Base-by-base conservation (phyloP, 2,329 filamentous ascomycete genomes). In the Exophiala mesophila region DNA sequence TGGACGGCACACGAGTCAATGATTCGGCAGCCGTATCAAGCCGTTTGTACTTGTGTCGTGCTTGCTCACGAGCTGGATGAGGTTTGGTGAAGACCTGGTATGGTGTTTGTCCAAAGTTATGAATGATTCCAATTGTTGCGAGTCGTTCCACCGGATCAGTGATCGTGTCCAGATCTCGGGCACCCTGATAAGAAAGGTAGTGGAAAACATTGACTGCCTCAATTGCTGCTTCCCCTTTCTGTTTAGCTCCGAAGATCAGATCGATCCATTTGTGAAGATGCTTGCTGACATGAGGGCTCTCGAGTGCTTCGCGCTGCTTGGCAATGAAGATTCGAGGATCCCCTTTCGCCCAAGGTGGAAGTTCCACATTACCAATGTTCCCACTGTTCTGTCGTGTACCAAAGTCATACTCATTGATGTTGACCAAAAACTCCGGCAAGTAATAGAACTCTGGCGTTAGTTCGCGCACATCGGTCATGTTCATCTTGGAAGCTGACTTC, bases 391-490 rank as follows among this genome's bases (percentile, higher is more conserved):
- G 89, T 16, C 87, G 80, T 28, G 80, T 71, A 5, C 94, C 94
- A 65, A 98, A 97, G 54, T 97, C 88, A 65, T 95, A 98, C 3
- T 80, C 79, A 57, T 98, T 98, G 51, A 88, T 77, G 57, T 98
- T 98, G n/a, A 80, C 83, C 12, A 98, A 69, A 52, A 98, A 97
- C 53, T 97, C 92, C 0, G 92, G 89, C 1, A 98, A 74, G 55
- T 90, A 98, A 68, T 94, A 98, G 65, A 98, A 98, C 58, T 98
- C 92, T 0, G 92, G 92, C 13, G 88, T 97, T 17, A 98, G 72
- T 62, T 98, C 92, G 53, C 92, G 78, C 2, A 98, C 89, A 63
- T 98, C 92, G 0, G 87, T 87, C 73, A 94, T 94, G 59, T 90
- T 96, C 47, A 86, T 85, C 43, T 77, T 77, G 0, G 92, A 95